phyloP scores from a whole-genome alignment of 148 eudicot species.

The Rhododendron kiyosumense region DNA sequence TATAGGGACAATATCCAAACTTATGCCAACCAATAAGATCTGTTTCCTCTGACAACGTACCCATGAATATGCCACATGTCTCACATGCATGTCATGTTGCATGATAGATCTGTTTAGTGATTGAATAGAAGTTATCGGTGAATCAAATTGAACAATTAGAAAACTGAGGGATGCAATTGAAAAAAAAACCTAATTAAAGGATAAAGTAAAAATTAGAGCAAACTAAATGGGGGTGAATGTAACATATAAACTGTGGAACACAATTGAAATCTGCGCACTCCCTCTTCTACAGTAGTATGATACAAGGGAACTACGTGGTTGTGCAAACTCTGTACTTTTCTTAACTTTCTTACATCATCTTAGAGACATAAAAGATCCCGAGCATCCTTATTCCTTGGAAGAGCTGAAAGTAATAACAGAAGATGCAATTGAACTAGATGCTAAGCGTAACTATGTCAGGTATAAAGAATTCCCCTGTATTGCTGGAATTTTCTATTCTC shows the following conservation, averaged over 20 bases:
- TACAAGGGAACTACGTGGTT: not conserved
- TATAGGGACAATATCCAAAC: not conserved
- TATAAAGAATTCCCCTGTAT: slow-evolving; percentile 11
- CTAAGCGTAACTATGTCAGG: slow-evolving; percentile 62
- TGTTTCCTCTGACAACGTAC: not conserved
- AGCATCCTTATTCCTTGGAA: slow-evolving; percentile 96
- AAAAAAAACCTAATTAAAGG: not conserved
- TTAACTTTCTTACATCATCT: slow-evolving; percentile 65
- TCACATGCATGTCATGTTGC: not conserved
- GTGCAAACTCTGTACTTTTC: slow-evolving; percentile 15
- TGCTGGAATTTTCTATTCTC: not conserved
- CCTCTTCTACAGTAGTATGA: not conserved
- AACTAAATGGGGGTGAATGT: not conserved
- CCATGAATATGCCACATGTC: not conserved
- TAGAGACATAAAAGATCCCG: slow-evolving; percentile 98
- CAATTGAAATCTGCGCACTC: not conserved
- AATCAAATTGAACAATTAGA: not conserved
- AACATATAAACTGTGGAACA: not conserved
- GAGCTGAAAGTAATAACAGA: slow-evolving; percentile 91
- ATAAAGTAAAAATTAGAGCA: not conserved
- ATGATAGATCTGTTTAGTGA: not conserved
- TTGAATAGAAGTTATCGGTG: not conserved
- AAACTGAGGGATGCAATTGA: not conserved
- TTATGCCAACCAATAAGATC: not conserved
- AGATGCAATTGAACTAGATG: slow-evolving; percentile 87